These are phyloP conservation scores for Saksenaea oblongispora DNA, from an alignment of 371 early-diverging fungal species.

Conservation along the genomic window DNA sequence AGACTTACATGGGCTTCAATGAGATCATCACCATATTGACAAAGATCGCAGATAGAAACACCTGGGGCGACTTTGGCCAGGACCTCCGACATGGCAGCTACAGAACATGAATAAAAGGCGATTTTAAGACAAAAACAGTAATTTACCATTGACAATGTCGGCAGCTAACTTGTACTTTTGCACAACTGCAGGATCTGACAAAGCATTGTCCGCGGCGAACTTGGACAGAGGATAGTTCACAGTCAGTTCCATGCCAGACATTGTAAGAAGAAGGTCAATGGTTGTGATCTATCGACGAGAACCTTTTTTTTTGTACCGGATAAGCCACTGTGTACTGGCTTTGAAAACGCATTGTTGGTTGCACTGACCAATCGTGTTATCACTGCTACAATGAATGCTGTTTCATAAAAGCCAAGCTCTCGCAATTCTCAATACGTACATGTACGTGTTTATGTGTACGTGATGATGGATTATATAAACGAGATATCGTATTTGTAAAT, in stretches of 20 bases:
- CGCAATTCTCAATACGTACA: no score
- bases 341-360: neutral
- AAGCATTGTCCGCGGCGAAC: conserved; percentile 67
- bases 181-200: conserved; percentile 62
- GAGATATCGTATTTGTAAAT: no score
- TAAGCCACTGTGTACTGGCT: neutral
- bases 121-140: neutral
- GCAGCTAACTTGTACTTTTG: conserved; percentile 85
- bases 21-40: conserved; percentile 80
- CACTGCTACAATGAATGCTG: no score
- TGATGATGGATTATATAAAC: no score
- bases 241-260: conserved; percentile 39
- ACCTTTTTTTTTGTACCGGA: neutral
- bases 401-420: no score
- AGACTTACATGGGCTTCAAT: conserved; percentile 63
- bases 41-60: conserved; percentile 72
- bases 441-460: no score
- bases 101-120: conserved; percentile 1
- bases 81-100: conserved; percentile 49
- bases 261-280: conserved; percentile 3
- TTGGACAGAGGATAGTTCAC: conserved; percentile 47
- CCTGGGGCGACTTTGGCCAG: conserved; percentile 61
- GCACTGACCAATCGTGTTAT: neutral
- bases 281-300: neutral
- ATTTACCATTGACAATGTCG: conserved; percentile 74